Percentiles rank a stretch among this genome's conserved stretches.
Evolutionary conservation across 1,284 basidiomycete genomes (phyloP).

Genomic region (Pseudozyma thailandica): DNA sequence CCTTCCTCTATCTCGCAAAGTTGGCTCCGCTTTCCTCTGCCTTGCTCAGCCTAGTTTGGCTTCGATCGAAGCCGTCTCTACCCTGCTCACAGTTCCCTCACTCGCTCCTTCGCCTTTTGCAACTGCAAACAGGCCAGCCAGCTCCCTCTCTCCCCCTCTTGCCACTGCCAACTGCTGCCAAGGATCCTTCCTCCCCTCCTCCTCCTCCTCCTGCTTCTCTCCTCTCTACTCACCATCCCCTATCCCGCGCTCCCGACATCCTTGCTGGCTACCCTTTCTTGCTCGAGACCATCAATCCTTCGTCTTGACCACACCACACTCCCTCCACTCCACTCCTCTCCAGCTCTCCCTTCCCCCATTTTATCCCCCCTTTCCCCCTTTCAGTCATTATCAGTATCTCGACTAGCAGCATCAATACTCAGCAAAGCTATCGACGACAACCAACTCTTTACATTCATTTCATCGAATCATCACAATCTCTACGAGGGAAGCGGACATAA

Average conservation of each 20-base stretch:
- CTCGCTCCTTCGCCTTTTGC: not conserved
- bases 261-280: not conserved
- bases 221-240: slow-evolving; percentile 4
- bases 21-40: not conserved
- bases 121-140: not conserved
- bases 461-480: not conserved
- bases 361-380: slow-evolving; percentile 2
- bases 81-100: not conserved
- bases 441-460: not conserved
- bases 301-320: slow-evolving; percentile 16
- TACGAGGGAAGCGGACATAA: not conserved
- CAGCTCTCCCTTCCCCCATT: slow-evolving; percentile 13
- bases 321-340: slow-evolving; percentile 17
- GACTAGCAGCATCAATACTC: not conserved
- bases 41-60: not conserved
- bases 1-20: no score
- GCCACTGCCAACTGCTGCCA: not conserved
- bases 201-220: not conserved
- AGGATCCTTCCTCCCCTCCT: not conserved
- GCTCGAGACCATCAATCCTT: slow-evolving; percentile 11
- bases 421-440: not conserved
- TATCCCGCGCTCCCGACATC: not conserved
- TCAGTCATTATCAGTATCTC: not conserved
- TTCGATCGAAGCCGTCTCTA: slow-evolving; percentile 1
- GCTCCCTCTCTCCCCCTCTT: slow-evolving; percentile 3